Conservation (phyloP, 1,139 yeast genomes). For the Geotrichum histeridarum region DNA sequence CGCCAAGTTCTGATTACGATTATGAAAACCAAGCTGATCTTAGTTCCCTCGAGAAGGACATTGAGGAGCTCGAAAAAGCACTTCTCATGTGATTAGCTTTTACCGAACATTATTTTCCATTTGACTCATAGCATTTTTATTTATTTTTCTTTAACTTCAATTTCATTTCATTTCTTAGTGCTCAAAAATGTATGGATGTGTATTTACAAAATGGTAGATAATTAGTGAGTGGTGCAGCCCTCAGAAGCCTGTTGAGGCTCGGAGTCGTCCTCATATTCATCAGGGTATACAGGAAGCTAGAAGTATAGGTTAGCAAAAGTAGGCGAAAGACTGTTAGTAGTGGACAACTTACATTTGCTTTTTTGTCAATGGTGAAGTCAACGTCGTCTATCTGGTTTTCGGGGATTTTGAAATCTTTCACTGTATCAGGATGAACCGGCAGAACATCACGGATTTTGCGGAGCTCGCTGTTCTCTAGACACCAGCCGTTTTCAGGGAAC, state of each 20-base stretch:
- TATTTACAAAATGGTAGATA: conserved; percentile 5
- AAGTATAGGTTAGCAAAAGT: background rate
- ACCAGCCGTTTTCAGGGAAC: conserved; percentile 64
- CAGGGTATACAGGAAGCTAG: conserved; percentile 15
- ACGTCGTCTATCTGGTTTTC: conserved; percentile 21
- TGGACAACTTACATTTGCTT: conserved; percentile 11
- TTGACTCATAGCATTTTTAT: background rate
- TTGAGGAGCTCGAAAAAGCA: conserved; percentile 15
- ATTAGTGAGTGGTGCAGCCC: conserved; percentile 18
- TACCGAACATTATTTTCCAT: background rate
- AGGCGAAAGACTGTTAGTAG: background rate
- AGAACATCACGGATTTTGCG: conserved; percentile 28
- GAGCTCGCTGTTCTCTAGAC: conserved; percentile 29
- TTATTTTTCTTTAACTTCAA: background rate
- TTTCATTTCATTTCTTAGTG: background rate
- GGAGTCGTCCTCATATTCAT: conserved; percentile 8
- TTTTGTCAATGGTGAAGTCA: conserved; percentile 17
- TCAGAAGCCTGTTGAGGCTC: conserved; percentile 11
- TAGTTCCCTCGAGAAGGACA: conserved; percentile 9
- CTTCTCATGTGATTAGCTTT: background rate
- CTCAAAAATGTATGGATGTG: background rate
- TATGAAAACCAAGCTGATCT: conserved; percentile 12
- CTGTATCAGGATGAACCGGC: conserved; percentile 21
- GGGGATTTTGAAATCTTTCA: conserved; percentile 16
- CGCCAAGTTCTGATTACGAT: conserved; percentile 9